Evolutionary conservation across 805 yeast genomes (phyloP), one percentile per base, ranked within the genome.

Genomic region (Candida qinlingensis): DNA sequence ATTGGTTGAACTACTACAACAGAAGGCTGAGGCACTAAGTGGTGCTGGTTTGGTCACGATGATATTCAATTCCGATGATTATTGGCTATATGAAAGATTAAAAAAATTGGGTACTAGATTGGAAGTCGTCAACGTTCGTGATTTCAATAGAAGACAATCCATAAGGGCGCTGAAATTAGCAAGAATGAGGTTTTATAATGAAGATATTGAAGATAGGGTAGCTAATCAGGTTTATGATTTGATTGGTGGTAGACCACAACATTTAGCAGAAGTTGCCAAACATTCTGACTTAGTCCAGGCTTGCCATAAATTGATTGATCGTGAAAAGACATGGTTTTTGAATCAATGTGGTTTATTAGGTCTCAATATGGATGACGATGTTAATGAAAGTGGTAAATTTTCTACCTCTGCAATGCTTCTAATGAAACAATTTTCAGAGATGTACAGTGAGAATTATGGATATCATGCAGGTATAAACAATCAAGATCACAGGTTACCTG

Each of bases 241-340:
- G 36, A 79, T 87, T 41, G 96, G 96, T 3, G 96, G 96, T 1
- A 72, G 96, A 42, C 90, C 95, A 0, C 96, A 87, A 64, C 92
- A 87, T 63, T 65, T 87, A 4, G 77, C 85, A 3, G 83, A 83
- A 42, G 92, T 85, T 1, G 79, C 87, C 0, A 70, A 81, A 35
- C 83, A 81, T 45, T 54, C 59, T 26, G 79, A 83, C 56, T 70
- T 81, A 57, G 57, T 83, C 33, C 64, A 66, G 34, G 89, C 89
- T 0, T 80, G 87, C 53, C 85, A 85, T 56, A 75, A 73, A 50
- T 72, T 87, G 34, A 85, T 87, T 48, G 94, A 87, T 61, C 70
- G 84, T 7, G 96, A 87, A 56, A 85, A 85, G 61, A 85, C 90
- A 0, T 87, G 96, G 96, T 84, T 87, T 54, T 71, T 87, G 54